Base-by-base conservation (phyloP, 179 eudicot species). In the Silene noctiflora region DNA sequence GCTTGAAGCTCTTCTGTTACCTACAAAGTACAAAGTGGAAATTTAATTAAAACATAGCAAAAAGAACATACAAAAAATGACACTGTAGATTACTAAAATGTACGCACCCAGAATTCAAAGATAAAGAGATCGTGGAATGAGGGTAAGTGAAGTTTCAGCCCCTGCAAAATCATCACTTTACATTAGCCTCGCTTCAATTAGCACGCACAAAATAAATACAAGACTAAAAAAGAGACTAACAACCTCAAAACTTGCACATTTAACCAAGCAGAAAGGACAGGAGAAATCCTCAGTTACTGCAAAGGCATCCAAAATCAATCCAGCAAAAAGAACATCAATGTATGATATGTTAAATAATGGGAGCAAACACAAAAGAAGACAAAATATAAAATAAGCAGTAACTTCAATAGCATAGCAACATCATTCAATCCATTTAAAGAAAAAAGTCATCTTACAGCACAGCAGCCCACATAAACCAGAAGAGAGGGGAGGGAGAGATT, bases 251-350 rank as follows among this genome's bases (percentile, higher is more conserved):
- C 97, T 89, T 35, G 90, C 91, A 84, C 98, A 91, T 85, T 88
- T 87, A 22, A 91, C 90, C 92, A 95, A 85, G 85, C 99, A 95
- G 82, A 95, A 93, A 55, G 99, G 95, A 77, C 99, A 95, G 27
- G 91, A 76, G 77, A 95, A 95, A 77, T 95, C 99, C 76, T 88
- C 97, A 7, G 98, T 93, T 63, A 95, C 99, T 95, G 93, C 87
- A 84, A 12, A 60, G 3, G 42, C n/a, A 55, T 24, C 24, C 48
- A 78, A 78, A 21, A 78, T 48, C 74, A 72, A 39, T 27, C 69
- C 27, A 66, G 33, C 48, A 35, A 25, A 16, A 25, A 21, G 24
- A 56, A 61, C 5, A 61, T 61, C 29, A 61, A 9, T 20, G 42
- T 5, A 35, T 8, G 46, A 67, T n/a, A 33, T 35, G 24, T 44